Conservation (phyloP, 139 green algal genomes). For the Volvox africanus region DNA sequence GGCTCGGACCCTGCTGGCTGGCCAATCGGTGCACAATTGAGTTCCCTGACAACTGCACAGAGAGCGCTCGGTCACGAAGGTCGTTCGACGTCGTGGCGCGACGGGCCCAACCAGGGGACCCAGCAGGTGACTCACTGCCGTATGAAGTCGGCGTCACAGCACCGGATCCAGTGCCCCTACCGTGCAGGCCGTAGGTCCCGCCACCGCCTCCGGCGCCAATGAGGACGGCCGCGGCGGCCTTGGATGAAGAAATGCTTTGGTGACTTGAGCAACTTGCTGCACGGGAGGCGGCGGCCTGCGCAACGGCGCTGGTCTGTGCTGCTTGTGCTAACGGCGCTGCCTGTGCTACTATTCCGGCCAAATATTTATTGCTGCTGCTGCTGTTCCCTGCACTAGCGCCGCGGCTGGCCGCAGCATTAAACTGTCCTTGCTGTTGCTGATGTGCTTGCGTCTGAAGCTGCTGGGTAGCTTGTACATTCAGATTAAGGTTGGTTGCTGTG, state of each 20-base stretch:
- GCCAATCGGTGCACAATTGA: slow-evolving; percentile 27
- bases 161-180: background rate
- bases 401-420: background rate
- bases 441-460: background rate
- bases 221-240: background rate
- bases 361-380: background rate
- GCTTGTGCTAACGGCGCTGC: background rate
- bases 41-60: background rate
- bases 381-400: background rate
- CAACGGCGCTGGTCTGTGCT: background rate
- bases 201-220: background rate
- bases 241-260: background rate
- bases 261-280: background rate
- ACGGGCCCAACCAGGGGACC: background rate
- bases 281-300: background rate
- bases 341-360: background rate
- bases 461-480: background rate
- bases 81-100: slow-evolving; percentile 16
- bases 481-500: background rate
- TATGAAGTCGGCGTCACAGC: background rate
- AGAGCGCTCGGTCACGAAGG: background rate
- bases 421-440: background rate
- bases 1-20: background rate
- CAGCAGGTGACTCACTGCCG: background rate
- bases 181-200: background rate